Conservation (phyloP, 2,329 filamentous ascomycete species). For the Teratosphaeria destructans region DNA sequence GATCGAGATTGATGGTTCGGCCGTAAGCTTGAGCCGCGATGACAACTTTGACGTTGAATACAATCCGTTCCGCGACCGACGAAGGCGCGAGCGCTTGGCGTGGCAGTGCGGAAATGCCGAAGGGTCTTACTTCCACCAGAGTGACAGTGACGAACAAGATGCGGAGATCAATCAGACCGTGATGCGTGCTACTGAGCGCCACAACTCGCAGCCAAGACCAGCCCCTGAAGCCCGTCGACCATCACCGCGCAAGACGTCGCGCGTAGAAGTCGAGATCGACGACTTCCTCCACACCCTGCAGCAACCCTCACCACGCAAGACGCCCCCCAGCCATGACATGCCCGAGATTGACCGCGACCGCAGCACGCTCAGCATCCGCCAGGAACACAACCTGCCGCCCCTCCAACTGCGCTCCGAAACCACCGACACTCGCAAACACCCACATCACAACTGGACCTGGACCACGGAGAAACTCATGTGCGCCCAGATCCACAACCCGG, state of each 20-base stretch:
- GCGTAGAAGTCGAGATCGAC: background rate
- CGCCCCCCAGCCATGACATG: background rate
- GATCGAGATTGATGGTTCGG: background rate
- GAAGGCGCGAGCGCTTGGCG: background rate
- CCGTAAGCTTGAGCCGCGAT: background rate
- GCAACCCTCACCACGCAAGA: background rate
- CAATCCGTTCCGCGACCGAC: background rate
- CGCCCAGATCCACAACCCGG: background rate
- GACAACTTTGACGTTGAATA: background rate
- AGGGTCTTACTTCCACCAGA: background rate
- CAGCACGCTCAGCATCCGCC: background rate
- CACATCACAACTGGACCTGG: background rate
- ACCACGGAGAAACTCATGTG: constrained; percentile 4
- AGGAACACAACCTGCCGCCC: background rate
- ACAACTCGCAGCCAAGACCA: background rate
- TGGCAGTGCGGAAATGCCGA: background rate
- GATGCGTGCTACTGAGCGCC: background rate
- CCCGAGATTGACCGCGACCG: background rate
- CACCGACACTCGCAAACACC: background rate
- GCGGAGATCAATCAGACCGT: background rate
- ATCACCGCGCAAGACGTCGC: background rate
- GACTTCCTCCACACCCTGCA: background rate
- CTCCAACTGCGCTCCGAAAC: background rate
- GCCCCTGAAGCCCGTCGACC: background rate
- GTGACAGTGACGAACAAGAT: background rate